Evolutionary conservation across 108 stramenopile genomes (phyloP), one percentile per base, ranked within the genome.

Genomic region (Cylindrotheca closterium): DNA sequence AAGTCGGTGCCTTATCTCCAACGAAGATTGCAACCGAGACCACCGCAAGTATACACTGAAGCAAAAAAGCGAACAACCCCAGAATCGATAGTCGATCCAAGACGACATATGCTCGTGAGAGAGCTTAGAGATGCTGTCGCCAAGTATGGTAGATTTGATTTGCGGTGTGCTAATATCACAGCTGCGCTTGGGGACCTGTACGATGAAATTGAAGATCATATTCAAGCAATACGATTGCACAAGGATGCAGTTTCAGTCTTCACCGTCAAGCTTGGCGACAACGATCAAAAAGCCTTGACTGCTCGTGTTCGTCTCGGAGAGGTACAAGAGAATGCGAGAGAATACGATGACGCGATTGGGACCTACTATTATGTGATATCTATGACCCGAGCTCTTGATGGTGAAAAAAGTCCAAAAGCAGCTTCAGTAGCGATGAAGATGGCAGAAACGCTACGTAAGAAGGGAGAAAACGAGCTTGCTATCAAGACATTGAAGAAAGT

Each of bases 401-500:
- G 79, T 12, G 78, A 77, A 1, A 75, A 67, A 28, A 68, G 78
- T 55, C 71, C 70, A 0, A 51, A 50, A 1, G 63, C 59, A 24
- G 31, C 73, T 10, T 79, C 82, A 7, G 54, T 51, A 12, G 51
- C 65, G 22, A 47, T 63, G 0, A 55, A 30, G 26, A 66, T 82
- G n/a, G 75, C 85, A 0, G 66, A 68, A 19, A 33, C 58, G 23
- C 68, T 82, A 2, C 52, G 64, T 29, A 68, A 66, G 30, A 86
- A 86, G 32, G 81, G 76, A 19, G 55, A 72, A n/a, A 63, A 68
- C 50, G 66, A 70, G 28, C 71, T 77, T 22, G 79, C 81, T 24
- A 78, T 82, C 58, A 82, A 80, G 70, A 75, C 78, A 42, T 55
- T 86, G 25, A 86, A 86, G 63, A 64, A 68, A 26, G 76, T 81